A percentile compares a stretch with the other conserved stretches of the same genome.
These are phyloP conservation scores for Flaveria sonorensis DNA, from an alignment of 129 eudicot genomes.

Conservation along the genomic window DNA sequence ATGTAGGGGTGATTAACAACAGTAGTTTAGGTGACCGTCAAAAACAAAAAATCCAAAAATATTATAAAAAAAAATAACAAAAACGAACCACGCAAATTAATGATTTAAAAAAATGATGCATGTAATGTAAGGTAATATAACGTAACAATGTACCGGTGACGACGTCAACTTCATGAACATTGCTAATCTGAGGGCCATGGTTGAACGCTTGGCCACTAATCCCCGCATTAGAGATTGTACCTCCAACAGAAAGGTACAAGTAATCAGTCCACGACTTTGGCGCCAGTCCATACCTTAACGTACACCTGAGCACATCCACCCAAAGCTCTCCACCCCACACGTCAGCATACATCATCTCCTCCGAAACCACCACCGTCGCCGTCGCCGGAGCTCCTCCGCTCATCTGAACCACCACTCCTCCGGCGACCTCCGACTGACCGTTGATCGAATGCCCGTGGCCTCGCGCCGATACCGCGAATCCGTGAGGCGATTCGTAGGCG, in stretches of 20 bases:
- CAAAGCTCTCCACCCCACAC: slow-evolving; percentile 58
- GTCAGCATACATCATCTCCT: slow-evolving; percentile 49
- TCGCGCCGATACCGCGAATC: slow-evolving; percentile 72
- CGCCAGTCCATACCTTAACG: slow-evolving; percentile 51
- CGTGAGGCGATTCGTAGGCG: slow-evolving; percentile 51
- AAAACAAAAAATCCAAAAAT: no score
- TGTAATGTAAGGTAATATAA: no score
- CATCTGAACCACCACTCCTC: slow-evolving; percentile 80
- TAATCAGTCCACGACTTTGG: slow-evolving; percentile 61
- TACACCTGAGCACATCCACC: slow-evolving; percentile 46
- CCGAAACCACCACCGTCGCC: slow-evolving; percentile 33
- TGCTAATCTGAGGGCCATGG: slow-evolving; percentile 56
- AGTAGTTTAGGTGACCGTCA: no score
- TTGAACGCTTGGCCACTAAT: slow-evolving; percentile 56
- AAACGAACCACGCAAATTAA: no score
- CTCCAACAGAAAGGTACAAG: slow-evolving; percentile 54
- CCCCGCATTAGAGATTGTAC: slow-evolving; percentile 62
- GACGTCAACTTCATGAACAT: slow-evolving; percentile 47
- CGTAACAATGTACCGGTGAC: slow-evolving; percentile 34
- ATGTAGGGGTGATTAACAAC: no score
- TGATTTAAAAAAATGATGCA: no score
- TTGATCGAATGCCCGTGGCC: slow-evolving; percentile 96
- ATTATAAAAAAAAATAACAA: no score
- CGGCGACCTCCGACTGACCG: slow-evolving; percentile 63
- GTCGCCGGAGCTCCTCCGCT: slow-evolving; percentile 31